Evolutionary conservation across 345 rosid genomes (phyloP).

Genomic region (Acer campestre): DNA sequence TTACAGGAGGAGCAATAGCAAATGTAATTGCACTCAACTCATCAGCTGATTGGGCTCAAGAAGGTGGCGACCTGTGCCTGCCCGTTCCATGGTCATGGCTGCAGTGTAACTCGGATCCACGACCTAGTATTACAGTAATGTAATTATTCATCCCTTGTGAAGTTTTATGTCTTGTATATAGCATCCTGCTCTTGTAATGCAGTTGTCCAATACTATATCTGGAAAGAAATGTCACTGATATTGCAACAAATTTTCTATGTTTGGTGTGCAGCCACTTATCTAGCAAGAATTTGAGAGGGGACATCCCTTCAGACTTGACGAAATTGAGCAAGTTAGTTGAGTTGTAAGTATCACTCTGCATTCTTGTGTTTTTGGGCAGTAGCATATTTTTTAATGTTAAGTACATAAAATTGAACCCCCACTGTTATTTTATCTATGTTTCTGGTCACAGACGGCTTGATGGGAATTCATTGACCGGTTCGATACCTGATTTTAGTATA

Average conservation of each 20-base stretch:
- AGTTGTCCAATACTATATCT: neutral
- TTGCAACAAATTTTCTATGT: constrained; percentile 14
- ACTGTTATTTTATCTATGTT: neutral
- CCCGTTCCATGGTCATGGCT: constrained; percentile 98
- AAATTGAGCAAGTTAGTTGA: constrained; percentile 79
- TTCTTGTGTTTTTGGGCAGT: constrained; percentile 10
- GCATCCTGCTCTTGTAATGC: neutral
- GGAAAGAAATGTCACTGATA: constrained; percentile 14
- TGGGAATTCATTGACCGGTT: constrained; percentile 79
- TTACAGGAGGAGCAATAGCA: constrained; percentile 65
- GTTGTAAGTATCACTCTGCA: constrained; percentile 63
- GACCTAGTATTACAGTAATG: constrained; percentile 65
- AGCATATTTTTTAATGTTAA: neutral
- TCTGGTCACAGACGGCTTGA: constrained; percentile 78
- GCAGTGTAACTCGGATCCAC: constrained; percentile 66
- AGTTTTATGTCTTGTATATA: constrained; percentile 15
- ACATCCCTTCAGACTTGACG: constrained; percentile 67
- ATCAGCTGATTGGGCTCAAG: constrained; percentile 80
- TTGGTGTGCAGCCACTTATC: constrained; percentile 62
- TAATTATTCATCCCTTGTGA: constrained; percentile 41
- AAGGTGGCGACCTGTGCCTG: constrained; percentile 95
- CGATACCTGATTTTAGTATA: constrained; percentile 79
- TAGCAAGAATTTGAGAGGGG: constrained; percentile 75
- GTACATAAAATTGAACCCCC: constrained; percentile 2
- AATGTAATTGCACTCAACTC: constrained; percentile 50